Percentiles rank a stretch among this genome's conserved stretches.
Conservation (phyloP, 441 rosid genomes). For the Pelargonium australe region DNA sequence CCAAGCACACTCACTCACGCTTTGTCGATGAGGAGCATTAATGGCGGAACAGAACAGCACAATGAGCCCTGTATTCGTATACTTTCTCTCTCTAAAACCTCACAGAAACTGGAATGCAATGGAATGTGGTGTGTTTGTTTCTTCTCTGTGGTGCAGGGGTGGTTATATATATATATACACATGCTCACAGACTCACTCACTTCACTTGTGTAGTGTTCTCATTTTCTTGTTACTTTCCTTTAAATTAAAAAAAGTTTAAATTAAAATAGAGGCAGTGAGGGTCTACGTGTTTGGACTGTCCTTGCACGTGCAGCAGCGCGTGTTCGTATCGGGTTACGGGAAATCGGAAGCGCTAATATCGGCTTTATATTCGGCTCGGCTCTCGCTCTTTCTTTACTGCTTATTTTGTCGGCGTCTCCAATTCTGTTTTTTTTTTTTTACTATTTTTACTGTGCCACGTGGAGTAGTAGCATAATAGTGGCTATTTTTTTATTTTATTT, state of each 20-base stretch:
- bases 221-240: neutral
- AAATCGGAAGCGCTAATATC: conserved; percentile 31
- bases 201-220: neutral
- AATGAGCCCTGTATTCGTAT: conserved; percentile 12
- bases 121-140: conserved; percentile 12
- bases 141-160: conserved; percentile 15
- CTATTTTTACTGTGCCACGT: no score
- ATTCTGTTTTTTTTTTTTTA: no score
- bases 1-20: conserved; percentile 20
- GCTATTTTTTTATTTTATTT: no score
- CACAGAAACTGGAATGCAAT: conserved; percentile 1
- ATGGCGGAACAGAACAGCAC: conserved; percentile 15
- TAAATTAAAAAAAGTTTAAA: neutral
- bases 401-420: neutral
- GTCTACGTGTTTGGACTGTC: conserved; percentile 31
- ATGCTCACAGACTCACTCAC: neutral
- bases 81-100: conserved; percentile 3
- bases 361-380: conserved; percentile 54
- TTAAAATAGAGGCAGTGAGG: conserved; percentile 14
- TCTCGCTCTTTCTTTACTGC: conserved; percentile 2
- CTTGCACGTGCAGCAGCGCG: conserved; percentile 56
- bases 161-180: conserved; percentile 5
- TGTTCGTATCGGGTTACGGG: conserved; percentile 33
- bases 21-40: conserved; percentile 35
- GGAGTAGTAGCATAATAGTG: no score